Conservation (phyloP, 441 rosid genomes). For the Biscutella auriculata region DNA sequence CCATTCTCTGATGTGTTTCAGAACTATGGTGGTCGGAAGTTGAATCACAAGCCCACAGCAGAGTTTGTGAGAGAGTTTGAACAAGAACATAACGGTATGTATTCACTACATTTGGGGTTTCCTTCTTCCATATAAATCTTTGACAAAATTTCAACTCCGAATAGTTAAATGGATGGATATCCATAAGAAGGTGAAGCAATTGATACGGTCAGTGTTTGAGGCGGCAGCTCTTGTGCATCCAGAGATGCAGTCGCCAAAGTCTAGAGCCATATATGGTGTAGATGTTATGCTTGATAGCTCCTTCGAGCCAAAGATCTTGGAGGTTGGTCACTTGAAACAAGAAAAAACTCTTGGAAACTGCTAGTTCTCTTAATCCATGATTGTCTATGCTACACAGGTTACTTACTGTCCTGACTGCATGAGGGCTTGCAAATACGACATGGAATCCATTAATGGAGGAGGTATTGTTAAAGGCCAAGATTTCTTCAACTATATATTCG, state of each 20-base stretch:
- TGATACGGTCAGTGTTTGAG: slow-evolving; percentile 64
- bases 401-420: slow-evolving; percentile 93
- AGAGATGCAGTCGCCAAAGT: slow-evolving; percentile 70
- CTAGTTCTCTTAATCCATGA: background rate
- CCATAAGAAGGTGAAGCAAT: slow-evolving; percentile 43
- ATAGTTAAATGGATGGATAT: slow-evolving; percentile 77
- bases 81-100: slow-evolving; percentile 68
- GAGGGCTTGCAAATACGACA: slow-evolving; percentile 78
- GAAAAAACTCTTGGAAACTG: background rate
- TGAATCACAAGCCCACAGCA: slow-evolving; percentile 70
- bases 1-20: slow-evolving; percentile 23
- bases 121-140: background rate
- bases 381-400: slow-evolving; percentile 31
- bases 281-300: slow-evolving; percentile 78
- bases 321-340: slow-evolving; percentile 39
- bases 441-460: slow-evolving; percentile 31
- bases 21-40: slow-evolving; percentile 72
- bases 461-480: slow-evolving; percentile 40
- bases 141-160: slow-evolving; percentile 9
- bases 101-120: background rate
- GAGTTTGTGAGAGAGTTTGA: slow-evolving; percentile 83
- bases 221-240: slow-evolving; percentile 75
- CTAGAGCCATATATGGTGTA: slow-evolving; percentile 82
- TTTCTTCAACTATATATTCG: slow-evolving; percentile 71
- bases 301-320: slow-evolving; percentile 73